Evolutionary conservation across 331 rosid genomes (phyloP), one percentile per base, ranked within the genome.

Genomic region (Quercus phellos): DNA sequence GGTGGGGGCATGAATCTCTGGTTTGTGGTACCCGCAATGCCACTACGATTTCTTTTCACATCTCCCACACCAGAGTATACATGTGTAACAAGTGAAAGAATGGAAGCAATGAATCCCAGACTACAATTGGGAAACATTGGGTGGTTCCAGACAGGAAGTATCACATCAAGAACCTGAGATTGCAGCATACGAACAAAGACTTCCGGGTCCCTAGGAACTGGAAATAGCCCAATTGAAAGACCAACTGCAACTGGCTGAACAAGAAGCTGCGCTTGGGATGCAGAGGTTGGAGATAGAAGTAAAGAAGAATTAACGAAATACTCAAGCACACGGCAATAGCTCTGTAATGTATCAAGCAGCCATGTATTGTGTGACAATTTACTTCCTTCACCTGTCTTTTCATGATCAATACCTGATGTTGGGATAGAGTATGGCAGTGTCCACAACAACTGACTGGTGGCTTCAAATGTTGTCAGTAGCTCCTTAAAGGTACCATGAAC

Each of bases 161-260:
- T 82, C 78, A 84, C 97, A 77, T 95, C 98, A 70, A 93, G 90
- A 83, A 95, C 98, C 88, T 93, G 97, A 46, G 98, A 90, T 79
- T 95, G 99, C 83, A 95, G 84, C 98, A 95, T 93, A 6, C 97
- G 92, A 63, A 95, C 96, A 91, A 95, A 93, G 78, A 80, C 90
- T 85, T 95, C 99, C 2, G 99, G 97, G 83, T 95, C 99, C 86
- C 98, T 90, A 24, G 99, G 99, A 50, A 95, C 94, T 72, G 98
- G 99, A 83, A 93, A 93, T 60, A 93, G 90, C 68, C 99, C 99
- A 82, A 93, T 95, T 77, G 99, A 95, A 72, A 95, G 84, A 58
- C 98, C 98, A 87, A 92, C 97, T 24, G 98, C 92, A 70, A 93
- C 98, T 35, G 99, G 98, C 80, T 91, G 99, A 84, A 95, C 92